Conservation (phyloP, 2,329 filamentous ascomycete species). For the Colletotrichum liaoningense region DNA sequence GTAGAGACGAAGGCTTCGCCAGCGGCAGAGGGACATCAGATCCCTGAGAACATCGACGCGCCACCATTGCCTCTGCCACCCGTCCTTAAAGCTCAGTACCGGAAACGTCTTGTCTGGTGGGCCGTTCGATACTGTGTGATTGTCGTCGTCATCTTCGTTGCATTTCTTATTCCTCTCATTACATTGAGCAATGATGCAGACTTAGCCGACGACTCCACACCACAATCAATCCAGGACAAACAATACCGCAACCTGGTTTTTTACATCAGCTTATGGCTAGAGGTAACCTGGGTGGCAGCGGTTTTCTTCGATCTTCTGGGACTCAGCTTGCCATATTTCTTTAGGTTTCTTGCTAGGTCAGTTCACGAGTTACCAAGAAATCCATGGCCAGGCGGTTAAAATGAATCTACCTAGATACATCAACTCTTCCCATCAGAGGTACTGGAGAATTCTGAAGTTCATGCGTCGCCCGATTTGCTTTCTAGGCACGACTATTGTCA, state of each 20-base stretch:
- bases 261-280: slow-evolving; percentile 40
- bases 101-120: slow-evolving; percentile 30
- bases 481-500: slow-evolving; percentile 34
- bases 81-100: not conserved
- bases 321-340: slow-evolving; percentile 39
- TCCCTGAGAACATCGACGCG: not conserved
- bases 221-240: slow-evolving; percentile 19
- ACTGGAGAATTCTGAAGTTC: slow-evolving; percentile 42
- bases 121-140: slow-evolving; percentile 37
- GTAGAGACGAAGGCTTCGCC: not conserved
- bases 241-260: slow-evolving; percentile 37
- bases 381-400: too few species aligned
- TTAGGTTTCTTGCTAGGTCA: slow-evolving; percentile 41
- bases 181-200: slow-evolving; percentile 35
- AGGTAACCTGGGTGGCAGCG: slow-evolving; percentile 38
- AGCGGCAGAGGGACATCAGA: slow-evolving; percentile 1
- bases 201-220: slow-evolving; percentile 15
- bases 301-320: slow-evolving; percentile 37
- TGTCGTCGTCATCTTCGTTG: slow-evolving; percentile 33
- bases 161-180: slow-evolving; percentile 38
- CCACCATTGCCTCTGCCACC: not conserved
- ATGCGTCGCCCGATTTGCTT: slow-evolving; percentile 40
- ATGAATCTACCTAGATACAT: slow-evolving; percentile 38
- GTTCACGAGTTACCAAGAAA: not conserved
- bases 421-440: slow-evolving; percentile 43